A percentile compares a stretch with the other conserved stretches of the same genome.
phyloP scores from a whole-genome alignment of 129 eudicot species.

The Flaveria bidentis region DNA sequence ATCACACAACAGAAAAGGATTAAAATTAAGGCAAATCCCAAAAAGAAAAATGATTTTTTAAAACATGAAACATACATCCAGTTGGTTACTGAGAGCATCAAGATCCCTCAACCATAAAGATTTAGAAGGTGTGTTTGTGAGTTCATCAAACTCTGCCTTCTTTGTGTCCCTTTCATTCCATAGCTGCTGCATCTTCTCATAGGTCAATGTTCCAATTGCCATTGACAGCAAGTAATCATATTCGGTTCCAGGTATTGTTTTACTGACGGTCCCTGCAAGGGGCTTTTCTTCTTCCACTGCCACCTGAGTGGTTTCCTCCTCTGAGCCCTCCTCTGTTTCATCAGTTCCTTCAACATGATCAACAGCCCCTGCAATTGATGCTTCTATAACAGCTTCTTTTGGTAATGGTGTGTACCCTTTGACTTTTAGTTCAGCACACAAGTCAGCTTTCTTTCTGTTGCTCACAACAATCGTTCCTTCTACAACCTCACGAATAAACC shows the following conservation, averaged over 20 bases:
- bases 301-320: not conserved
- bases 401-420: constrained; percentile 83
- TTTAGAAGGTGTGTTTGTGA: constrained; percentile 51
- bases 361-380: constrained; percentile 57
- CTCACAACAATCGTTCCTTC: constrained; percentile 68
- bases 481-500: constrained; percentile 78
- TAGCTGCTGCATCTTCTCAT: constrained; percentile 69
- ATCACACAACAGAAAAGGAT: constrained; percentile 1
- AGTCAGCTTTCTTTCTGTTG: constrained; percentile 73
- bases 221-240: constrained; percentile 81
- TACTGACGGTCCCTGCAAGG: constrained; percentile 20
- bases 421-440: constrained; percentile 63
- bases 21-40: not conserved
- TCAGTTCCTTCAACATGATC: constrained; percentile 65
- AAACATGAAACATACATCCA: constrained; percentile 52
- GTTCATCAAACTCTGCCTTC: constrained; percentile 51
- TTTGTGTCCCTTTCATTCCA: constrained; percentile 56
- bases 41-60: not conserved
- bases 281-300: constrained; percentile 37
- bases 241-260: constrained; percentile 49
- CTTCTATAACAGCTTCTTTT: constrained; percentile 50
- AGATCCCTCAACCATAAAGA: constrained; percentile 77
- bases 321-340: constrained; percentile 29
- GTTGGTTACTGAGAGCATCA: constrained; percentile 66
- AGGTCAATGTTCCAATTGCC: constrained; percentile 74